Percentiles rank a stretch among this genome's conserved stretches.
phyloP scores from a whole-genome alignment of 129 eudicot species.

The Erigeron canadensis region DNA sequence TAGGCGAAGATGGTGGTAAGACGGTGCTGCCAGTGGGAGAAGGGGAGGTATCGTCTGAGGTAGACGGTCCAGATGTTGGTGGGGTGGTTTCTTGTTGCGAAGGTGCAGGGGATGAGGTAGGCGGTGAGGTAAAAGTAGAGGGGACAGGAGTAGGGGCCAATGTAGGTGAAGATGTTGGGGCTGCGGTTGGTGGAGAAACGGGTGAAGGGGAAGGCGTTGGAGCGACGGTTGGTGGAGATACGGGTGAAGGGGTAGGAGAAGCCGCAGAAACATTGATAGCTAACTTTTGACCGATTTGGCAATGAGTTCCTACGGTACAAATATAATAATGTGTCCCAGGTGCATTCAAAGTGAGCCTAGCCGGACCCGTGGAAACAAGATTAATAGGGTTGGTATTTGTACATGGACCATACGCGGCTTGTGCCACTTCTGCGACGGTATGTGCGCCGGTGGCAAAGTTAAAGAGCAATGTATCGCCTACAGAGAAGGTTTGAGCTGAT shows the following conservation, averaged over 20 bases:
- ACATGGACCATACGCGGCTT: constrained; percentile 46
- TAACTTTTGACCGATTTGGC: constrained; percentile 40
- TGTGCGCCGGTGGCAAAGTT: constrained; percentile 43
- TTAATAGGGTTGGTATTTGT: constrained; percentile 33
- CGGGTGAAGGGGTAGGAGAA: constrained; percentile 14
- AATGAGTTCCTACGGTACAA: constrained; percentile 41
- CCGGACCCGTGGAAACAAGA: constrained; percentile 30
- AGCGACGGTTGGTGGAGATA: constrained; percentile 3
- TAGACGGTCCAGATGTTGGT: constrained; percentile 16
- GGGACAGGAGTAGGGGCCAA: neutral
- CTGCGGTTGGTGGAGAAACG: neutral
- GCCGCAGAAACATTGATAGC: constrained; percentile 33
- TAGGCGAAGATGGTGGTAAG: constrained; percentile 18
- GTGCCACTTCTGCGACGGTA: constrained; percentile 40
- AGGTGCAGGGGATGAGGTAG: neutral
- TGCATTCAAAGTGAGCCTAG: constrained; percentile 39
- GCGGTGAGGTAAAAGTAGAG: neutral
- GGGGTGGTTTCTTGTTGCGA: constrained; percentile 11
- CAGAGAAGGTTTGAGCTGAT: constrained; percentile 39
- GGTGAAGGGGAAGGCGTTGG: constrained; percentile 25
- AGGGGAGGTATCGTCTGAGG: constrained; percentile 10
- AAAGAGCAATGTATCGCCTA: constrained; percentile 48
- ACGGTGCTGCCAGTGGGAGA: constrained; percentile 17
- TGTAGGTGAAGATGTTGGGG: neutral
- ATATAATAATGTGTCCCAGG: constrained; percentile 41